phyloP scores from a whole-genome alignment of 768 basidiomycete genomes.

The Lactifluus piperatus region DNA sequence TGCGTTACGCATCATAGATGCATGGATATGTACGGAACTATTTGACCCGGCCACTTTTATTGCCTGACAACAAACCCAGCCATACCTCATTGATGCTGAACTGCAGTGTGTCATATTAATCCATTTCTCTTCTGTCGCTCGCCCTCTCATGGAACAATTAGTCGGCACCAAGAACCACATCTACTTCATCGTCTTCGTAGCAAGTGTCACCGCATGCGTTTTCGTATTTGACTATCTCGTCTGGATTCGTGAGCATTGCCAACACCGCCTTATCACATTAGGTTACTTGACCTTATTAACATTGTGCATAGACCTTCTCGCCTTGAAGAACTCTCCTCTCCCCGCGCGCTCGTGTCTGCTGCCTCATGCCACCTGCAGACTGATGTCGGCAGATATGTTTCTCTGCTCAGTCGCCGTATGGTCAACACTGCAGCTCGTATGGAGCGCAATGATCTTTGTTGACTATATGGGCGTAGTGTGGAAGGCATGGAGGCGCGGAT shows the following conservation, averaged over 20 bases:
- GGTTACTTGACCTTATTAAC: neutral
- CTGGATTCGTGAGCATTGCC: conserved; percentile 1
- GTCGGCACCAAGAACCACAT: conserved; percentile 8
- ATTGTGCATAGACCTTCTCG: neutral
- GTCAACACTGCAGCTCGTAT: conserved; percentile 1
- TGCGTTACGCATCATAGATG: neutral
- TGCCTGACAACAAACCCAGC: neutral
- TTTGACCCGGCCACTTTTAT: neutral
- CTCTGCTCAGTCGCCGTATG: neutral
- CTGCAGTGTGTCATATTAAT: neutral
- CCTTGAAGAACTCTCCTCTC: neutral
- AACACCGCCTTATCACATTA: neutral
- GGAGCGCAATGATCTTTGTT: neutral
- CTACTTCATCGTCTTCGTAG: neutral
- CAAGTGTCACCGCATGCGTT: neutral
- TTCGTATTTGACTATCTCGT: neutral
- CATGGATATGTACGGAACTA: neutral
- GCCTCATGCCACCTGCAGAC: neutral
- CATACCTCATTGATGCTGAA: neutral
- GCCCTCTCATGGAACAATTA: neutral
- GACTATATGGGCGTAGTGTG: neutral
- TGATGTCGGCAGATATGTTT: neutral
- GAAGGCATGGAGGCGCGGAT: neutral
- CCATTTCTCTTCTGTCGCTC: neutral
- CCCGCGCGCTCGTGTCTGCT: neutral